Evolutionary conservation across 2,329 filamentous ascomycete genomes (phyloP).

Genomic region (Orbilia quercus): DNA sequence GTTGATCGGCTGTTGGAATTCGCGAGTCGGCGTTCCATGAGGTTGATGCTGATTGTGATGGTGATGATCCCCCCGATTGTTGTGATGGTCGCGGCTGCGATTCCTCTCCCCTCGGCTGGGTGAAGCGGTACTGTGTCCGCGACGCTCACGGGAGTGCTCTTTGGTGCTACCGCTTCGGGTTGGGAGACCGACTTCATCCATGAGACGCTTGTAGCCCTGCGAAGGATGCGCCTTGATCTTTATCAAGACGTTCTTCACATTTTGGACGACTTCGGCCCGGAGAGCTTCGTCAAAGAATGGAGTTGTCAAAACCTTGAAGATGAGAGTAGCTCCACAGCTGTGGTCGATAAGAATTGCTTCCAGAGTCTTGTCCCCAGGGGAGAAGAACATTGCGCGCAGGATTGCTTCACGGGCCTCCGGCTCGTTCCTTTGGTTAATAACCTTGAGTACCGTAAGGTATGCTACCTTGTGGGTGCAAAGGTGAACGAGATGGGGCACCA

Average conservation of each 20-base stretch:
- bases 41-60: constrained; percentile 56
- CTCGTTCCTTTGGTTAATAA: constrained; percentile 97
- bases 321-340: constrained; percentile 89
- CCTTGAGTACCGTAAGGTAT: constrained; percentile 95
- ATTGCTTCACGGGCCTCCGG: constrained; percentile 90
- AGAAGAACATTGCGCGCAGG: constrained; percentile 91
- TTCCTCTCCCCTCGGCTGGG: constrained; percentile 57
- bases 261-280: constrained; percentile 87
- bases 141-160: constrained; percentile 55
- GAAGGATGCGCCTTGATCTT: constrained; percentile 92
- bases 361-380: constrained; percentile 82
- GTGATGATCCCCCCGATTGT: constrained; percentile 56
- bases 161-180: constrained; percentile 67
- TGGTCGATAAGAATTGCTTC: constrained; percentile 93
- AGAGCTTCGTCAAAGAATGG: constrained; percentile 96
- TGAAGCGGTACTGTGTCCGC: constrained; percentile 57
- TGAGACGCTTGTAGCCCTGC: constrained; percentile 96
- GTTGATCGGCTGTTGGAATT: constrained; percentile 54
- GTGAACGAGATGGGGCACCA: constrained; percentile 92
- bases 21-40: constrained; percentile 46
- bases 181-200: constrained; percentile 97
- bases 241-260: constrained; percentile 86
- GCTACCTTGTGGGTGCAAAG: constrained; percentile 99
- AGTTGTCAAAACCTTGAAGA: constrained; percentile 98
- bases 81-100: constrained; percentile 57